phyloP scores from a whole-genome alignment of 768 basidiomycete genomes.

The Lyophyllum shimeji region DNA sequence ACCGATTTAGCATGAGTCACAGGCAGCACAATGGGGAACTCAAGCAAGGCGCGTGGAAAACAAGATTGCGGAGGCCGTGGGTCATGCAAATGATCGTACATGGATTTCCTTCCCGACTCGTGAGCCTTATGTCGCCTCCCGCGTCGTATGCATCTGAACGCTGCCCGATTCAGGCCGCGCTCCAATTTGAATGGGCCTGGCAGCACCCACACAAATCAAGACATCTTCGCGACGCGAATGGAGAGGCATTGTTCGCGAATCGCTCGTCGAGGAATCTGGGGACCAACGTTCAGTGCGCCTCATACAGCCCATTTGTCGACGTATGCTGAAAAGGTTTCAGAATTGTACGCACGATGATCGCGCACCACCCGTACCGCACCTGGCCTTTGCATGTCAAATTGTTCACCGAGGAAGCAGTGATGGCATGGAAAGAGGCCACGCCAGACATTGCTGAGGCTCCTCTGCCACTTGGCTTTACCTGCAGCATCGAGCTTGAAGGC shows the following conservation, averaged over 20 bases:
- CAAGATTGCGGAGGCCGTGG: conserved; percentile 64
- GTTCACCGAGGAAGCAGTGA: conserved; percentile 63
- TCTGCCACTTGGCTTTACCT: conserved; percentile 55
- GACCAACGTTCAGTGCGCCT: conserved; percentile 46
- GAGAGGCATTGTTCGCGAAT: conserved; percentile 36
- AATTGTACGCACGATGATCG: conserved; percentile 62
- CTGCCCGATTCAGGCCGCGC: conserved; percentile 49
- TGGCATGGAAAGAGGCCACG: conserved; percentile 46
- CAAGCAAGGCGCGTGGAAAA: conserved; percentile 68
- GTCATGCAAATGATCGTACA: conserved; percentile 85
- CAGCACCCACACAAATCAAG: conserved; percentile 72
- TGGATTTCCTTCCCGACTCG: conserved; percentile 74
- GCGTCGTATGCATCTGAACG: conserved; percentile 1
- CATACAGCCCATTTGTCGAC: neutral
- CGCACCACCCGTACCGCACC: conserved; percentile 62
- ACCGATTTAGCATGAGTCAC: neutral
- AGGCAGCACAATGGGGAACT: conserved; percentile 85
- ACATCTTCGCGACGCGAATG: conserved; percentile 52
- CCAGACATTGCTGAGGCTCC: conserved; percentile 19
- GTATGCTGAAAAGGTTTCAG: conserved; percentile 27
- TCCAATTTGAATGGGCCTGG: conserved; percentile 87
- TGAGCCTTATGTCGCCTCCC: conserved; percentile 15
- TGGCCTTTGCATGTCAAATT: conserved; percentile 78
- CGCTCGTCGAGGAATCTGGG: conserved; percentile 36
- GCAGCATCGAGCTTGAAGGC: conserved; percentile 58